phyloP scores from a whole-genome alignment of 495 filamentous ascomycete genomes.

The Astrothelium subdiscretum region DNA sequence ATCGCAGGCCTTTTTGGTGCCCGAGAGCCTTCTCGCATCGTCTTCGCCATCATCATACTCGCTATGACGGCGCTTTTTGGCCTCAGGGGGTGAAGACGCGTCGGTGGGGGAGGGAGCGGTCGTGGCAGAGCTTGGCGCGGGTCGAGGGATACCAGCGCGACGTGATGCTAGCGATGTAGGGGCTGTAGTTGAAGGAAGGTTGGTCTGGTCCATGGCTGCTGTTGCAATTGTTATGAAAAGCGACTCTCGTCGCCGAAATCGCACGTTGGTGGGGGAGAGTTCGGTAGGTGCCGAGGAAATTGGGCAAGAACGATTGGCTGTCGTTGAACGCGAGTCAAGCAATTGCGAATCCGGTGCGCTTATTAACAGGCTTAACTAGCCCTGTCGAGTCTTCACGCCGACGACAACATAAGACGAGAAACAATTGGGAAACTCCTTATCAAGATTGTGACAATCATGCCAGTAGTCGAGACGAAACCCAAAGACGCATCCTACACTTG shows the following conservation, averaged over 20 bases:
- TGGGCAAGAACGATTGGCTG: not conserved
- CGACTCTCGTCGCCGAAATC: not conserved
- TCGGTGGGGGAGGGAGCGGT: not conserved
- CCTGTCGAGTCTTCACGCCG: too few relatives aligned
- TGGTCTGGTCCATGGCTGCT: not conserved
- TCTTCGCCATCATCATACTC: slow-evolving; percentile 33
- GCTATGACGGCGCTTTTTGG: slow-evolving; percentile 3
- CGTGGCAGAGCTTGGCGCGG: not conserved
- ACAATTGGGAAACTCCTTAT: too few relatives aligned
- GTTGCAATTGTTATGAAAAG: not conserved
- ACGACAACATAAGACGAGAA: too few relatives aligned
- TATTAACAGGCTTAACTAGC: not conserved
- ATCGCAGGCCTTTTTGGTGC: slow-evolving; percentile 72
- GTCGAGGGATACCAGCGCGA: not conserved
- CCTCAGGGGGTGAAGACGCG: not conserved
- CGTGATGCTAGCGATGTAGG: not conserved
- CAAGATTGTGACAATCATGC: too few relatives aligned
- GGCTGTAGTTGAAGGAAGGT: not conserved
- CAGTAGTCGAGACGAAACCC: too few relatives aligned
- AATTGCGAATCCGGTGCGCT: not conserved
- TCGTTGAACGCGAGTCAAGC: not conserved
- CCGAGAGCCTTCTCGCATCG: slow-evolving; percentile 37
- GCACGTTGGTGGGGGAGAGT: not conserved
- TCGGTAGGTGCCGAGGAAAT: not conserved
- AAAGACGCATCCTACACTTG: too few relatives aligned